Percentiles rank a stretch among this genome's conserved stretches.
Conservation (phyloP, 257 asterid species). For the Lithospermum erythrorhizon region DNA sequence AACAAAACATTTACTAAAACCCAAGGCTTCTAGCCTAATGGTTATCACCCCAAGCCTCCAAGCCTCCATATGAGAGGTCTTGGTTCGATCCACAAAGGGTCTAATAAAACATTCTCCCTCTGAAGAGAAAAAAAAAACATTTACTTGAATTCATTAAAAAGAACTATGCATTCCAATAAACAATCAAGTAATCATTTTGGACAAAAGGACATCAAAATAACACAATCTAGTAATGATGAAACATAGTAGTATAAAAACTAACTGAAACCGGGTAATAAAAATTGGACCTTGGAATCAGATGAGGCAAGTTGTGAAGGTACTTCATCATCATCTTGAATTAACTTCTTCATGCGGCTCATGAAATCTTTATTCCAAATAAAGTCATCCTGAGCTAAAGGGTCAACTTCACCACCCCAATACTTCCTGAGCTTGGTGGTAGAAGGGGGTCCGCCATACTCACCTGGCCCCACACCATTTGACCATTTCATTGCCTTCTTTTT, state of each 20-base stretch:
- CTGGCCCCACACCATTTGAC: slow-evolving; percentile 89
- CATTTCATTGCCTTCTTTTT: slow-evolving; percentile 76
- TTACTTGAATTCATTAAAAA: no score
- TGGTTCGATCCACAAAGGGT: no score
- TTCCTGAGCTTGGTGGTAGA: slow-evolving; percentile 79
- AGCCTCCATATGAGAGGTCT: no score
- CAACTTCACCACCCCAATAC: slow-evolving; percentile 89
- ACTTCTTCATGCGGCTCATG: slow-evolving; percentile 68
- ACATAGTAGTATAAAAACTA: neutral
- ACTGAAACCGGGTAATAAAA: neutral
- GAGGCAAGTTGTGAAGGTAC: neutral
- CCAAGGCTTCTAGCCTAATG: no score
- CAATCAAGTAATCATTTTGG: no score
- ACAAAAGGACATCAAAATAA: no score
- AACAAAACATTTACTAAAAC: no score
- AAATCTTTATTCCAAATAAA: slow-evolving; percentile 88
- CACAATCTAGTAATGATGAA: no score
- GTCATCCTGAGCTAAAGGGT: slow-evolving; percentile 76
- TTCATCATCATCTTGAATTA: slow-evolving; percentile 34
- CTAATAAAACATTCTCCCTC: no score
- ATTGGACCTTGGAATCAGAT: slow-evolving; percentile 34
- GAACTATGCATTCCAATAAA: no score
- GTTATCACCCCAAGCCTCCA: no score
- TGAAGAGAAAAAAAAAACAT: no score
- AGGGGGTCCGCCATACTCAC: slow-evolving; percentile 93